Evolutionary conservation across 352 stramenopile genomes (phyloP).

Genomic region (Saprolegnia parasitica): DNA sequence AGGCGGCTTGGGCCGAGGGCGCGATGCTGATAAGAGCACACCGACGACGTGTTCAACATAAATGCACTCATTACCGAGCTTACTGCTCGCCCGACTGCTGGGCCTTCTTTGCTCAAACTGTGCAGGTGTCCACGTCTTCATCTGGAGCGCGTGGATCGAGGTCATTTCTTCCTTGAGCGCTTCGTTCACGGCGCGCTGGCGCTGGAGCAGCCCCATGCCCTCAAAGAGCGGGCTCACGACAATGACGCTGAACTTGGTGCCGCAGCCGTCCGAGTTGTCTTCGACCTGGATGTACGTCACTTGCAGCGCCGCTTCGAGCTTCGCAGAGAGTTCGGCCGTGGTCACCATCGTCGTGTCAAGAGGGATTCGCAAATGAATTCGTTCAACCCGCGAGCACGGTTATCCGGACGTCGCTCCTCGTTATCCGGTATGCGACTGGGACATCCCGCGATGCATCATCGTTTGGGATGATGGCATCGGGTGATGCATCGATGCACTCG

Average conservation of each 20-base stretch:
- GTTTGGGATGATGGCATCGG: not conserved
- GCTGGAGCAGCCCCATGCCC: slow-evolving; percentile 70
- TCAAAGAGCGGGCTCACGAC: slow-evolving; percentile 77
- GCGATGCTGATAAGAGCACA: too few relatives aligned
- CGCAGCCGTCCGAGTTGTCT: slow-evolving; percentile 77
- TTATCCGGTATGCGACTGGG: not conserved
- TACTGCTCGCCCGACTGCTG: slow-evolving; percentile 27
- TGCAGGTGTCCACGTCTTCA: slow-evolving; percentile 79
- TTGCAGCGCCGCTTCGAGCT: slow-evolving; percentile 20
- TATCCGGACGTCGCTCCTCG: slow-evolving; percentile 14
- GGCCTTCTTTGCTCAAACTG: slow-evolving; percentile 79
- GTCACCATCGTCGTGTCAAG: slow-evolving; percentile 22
- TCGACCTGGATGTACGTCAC: slow-evolving; percentile 55
- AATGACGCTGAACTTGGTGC: slow-evolving; percentile 78
- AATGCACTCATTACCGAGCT: not conserved
- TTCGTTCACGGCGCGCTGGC: slow-evolving; percentile 72
- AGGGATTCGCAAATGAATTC: not conserved
- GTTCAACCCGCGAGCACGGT: not conserved
- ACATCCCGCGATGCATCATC: slow-evolving; percentile 3
- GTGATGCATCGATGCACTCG: not conserved
- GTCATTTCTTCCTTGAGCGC: slow-evolving; percentile 80
- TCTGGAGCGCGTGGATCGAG: slow-evolving; percentile 77
- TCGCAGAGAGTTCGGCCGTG: slow-evolving; percentile 12
- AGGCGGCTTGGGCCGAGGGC: too few relatives aligned
- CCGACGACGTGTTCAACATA: too few relatives aligned